Evolutionary conservation across 352 stramenopile species (phyloP).

Genomic region (Globisporangium sylvaticum): DNA sequence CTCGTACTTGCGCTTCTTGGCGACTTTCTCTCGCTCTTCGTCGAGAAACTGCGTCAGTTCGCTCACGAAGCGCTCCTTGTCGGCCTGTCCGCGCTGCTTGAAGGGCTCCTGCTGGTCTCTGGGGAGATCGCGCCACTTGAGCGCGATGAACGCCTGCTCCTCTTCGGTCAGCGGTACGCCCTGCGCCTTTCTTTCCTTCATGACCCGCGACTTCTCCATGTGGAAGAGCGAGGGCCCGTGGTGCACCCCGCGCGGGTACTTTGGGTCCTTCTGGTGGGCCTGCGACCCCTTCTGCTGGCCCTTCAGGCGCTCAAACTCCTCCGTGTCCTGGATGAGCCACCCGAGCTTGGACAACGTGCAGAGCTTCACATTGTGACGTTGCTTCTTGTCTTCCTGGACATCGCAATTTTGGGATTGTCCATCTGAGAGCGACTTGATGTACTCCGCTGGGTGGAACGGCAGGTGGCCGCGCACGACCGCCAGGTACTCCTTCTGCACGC

Average conservation of each 20-base stretch:
- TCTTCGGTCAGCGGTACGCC: conserved; percentile 10
- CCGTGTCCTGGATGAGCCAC: conserved; percentile 66
- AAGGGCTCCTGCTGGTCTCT: conserved; percentile 46
- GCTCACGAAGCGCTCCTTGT: conserved; percentile 50
- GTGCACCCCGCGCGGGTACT: conserved; percentile 52
- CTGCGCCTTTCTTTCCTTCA: conserved; percentile 19
- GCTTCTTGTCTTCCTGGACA: background rate
- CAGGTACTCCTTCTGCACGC: conserved; percentile 84
- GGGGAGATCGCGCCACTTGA: conserved; percentile 45
- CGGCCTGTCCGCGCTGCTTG: conserved; percentile 31
- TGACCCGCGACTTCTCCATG: conserved; percentile 54
- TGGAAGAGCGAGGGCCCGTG: conserved; percentile 63
- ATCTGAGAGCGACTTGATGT: conserved; percentile 6
- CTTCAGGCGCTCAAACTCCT: conserved; percentile 54
- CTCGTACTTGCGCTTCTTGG: conserved; percentile 53
- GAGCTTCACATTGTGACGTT: conserved; percentile 18
- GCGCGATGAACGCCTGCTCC: conserved; percentile 14
- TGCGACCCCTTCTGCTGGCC: conserved; percentile 49
- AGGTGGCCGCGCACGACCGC: conserved; percentile 74
- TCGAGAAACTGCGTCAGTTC: conserved; percentile 57
- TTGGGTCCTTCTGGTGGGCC: conserved; percentile 40
- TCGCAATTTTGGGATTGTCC: no score
- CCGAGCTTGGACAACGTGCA: conserved; percentile 66
- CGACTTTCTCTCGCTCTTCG: conserved; percentile 35
- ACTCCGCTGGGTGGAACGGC: conserved; percentile 44